Evolutionary conservation across 257 asterid genomes (phyloP), one percentile per base, ranked within the genome.

Genomic region (Nicotiana attenuata): DNA sequence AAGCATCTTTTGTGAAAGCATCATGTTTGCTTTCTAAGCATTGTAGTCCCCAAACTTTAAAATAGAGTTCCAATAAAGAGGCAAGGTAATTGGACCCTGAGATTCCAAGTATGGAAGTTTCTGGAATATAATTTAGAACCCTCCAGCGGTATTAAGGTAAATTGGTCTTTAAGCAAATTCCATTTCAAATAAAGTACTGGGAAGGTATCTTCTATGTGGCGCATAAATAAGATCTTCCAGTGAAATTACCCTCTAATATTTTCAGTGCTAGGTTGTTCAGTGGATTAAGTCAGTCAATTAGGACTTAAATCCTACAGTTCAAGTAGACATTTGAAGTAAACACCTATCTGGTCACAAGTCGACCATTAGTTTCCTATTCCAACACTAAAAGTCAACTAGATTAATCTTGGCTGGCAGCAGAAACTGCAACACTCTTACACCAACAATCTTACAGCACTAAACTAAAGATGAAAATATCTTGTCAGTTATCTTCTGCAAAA

Each of bases 281-380:
- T 75, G 80, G 80, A 50, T 50, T 24, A 35, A 75, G 17, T 26
- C 41, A 75, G 63, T 75, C 2, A 75, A 50, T 15, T 75, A 26
- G 80, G 80, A 26, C 45, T 22, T 24, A 75, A 75, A 75, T 75
- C 17, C 80, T 75, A 75, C 64, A 75, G 63, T 75, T 75, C 24
- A 24, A 24, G 63, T 24, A 47, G 63, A 50, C 26, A 15, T 26
- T 22, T 26, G 80, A 75, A 75, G 41, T 24, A 24, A 47, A 24
- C 9, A 60, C 16, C 26, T 50, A 47, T 75, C 63, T 50, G 45
- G 80, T 50, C 16, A 5, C 17, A 75, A 24, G 41, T 50, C 52
- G 45, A 57, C 64, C 28, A 38, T 75, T 24, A 75, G 52, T 75
- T 75, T 75, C 41, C 45, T 24, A 2, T 50, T 75, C 80, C 45